A percentile compares a stretch with the other conserved stretches of the same genome.
phyloP scores from a whole-genome alignment of 129 eudicot species.

The Artemisia tridentata region DNA sequence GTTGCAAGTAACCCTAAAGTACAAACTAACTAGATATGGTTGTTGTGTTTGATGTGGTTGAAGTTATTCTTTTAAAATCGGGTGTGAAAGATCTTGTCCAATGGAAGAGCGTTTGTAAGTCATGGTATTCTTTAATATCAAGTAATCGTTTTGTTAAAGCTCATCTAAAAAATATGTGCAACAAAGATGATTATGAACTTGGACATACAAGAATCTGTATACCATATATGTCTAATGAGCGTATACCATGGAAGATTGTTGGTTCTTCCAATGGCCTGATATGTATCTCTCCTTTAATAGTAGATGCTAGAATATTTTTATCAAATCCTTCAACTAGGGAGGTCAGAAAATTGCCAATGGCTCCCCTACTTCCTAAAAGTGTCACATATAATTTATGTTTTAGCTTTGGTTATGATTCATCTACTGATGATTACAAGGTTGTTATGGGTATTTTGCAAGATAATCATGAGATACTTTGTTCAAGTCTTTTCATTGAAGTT shows the following conservation, averaged over 20 bases:
- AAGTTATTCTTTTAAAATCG: neutral
- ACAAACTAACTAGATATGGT: neutral
- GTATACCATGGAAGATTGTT: neutral
- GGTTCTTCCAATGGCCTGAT: slow-evolving; percentile 5
- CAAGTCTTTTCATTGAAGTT: neutral
- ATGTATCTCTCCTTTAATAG: neutral
- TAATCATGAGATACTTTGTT: neutral
- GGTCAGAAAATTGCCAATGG: neutral
- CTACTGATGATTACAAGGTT: neutral
- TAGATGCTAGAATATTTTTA: neutral
- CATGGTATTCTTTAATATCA: neutral
- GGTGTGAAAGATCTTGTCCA: neutral
- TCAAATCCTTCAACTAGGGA: neutral
- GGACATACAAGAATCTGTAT: neutral
- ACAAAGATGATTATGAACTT: neutral
- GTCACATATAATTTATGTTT: neutral
- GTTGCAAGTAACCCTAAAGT: too few species aligned
- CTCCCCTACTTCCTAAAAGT: neutral
- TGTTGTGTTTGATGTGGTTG: neutral
- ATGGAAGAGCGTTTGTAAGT: neutral
- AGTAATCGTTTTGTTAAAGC: neutral
- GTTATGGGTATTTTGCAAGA: neutral
- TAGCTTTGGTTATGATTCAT: slow-evolving; percentile 1
- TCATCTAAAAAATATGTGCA: neutral
- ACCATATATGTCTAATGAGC: neutral